Percentiles rank a stretch among this genome's conserved stretches.
Conservation (phyloP, 73 alveolate genomes). For the Paramecium bursaria region DNA sequence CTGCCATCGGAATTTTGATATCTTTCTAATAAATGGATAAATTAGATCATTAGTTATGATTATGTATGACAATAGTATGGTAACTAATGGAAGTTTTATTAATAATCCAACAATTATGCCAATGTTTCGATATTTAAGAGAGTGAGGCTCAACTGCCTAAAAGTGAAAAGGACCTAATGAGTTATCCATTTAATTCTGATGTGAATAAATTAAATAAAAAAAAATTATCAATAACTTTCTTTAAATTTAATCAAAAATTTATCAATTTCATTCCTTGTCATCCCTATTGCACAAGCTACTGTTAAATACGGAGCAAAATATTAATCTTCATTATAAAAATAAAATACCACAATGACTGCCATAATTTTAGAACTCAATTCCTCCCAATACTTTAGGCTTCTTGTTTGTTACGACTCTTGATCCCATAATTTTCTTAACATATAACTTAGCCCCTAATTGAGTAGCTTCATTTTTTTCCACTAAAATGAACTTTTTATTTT, state of each 20-base stretch:
- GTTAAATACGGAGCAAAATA: conserved; percentile 92
- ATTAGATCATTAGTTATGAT: conserved; percentile 12
- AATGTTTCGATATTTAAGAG: no score
- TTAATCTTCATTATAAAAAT: conserved; percentile 40
- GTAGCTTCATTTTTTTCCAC: conserved; percentile 70
- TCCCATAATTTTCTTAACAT: conserved; percentile 92
- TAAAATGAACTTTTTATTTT: conserved; percentile 12
- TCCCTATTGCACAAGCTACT: conserved; percentile 97
- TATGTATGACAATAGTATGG: background rate
- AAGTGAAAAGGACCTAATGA: no score
- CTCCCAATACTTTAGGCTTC: conserved; percentile 77
- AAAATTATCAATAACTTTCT: background rate
- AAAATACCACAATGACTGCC: conserved; percentile 84
- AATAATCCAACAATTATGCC: no score
- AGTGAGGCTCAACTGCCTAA: no score
- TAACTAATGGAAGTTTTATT: conserved; percentile 6
- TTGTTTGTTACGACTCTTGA: conserved; percentile 78
- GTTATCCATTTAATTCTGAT: no score
- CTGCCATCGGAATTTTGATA: background rate
- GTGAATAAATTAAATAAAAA: no score
- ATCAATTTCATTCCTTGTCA: conserved; percentile 86
- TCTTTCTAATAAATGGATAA: background rate
- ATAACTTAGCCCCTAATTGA: conserved; percentile 79
- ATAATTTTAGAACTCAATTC: conserved; percentile 84
- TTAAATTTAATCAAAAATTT: conserved; percentile 66